Evolutionary conservation across 352 stramenopile genomes (phyloP).

Genomic region (Globisporangium paddicum): DNA sequence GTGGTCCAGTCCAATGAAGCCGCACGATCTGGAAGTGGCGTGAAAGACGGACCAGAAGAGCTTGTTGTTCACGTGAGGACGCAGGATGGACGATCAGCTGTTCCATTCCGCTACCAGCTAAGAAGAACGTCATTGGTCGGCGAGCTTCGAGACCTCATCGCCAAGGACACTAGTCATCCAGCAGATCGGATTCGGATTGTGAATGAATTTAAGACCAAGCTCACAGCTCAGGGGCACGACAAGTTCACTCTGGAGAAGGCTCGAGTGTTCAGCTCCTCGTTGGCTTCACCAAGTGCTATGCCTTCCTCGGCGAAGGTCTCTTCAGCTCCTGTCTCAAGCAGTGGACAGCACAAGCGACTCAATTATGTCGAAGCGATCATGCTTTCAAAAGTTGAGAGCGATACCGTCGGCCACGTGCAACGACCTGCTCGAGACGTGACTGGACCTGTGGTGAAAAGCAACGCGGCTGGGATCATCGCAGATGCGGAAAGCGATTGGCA

Average conservation of each 20-base stretch:
- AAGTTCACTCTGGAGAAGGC: slow-evolving; percentile 71
- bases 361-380: slow-evolving; percentile 53
- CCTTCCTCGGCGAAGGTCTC: slow-evolving; percentile 17
- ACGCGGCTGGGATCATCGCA: slow-evolving; percentile 28
- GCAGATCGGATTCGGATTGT: slow-evolving; percentile 61
- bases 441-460: slow-evolving; percentile 5
- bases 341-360: slow-evolving; percentile 13
- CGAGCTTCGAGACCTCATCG: slow-evolving; percentile 58
- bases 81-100: slow-evolving; percentile 52
- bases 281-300: slow-evolving; percentile 5
- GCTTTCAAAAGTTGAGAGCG: slow-evolving; percentile 60
- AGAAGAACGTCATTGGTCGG: slow-evolving; percentile 49
- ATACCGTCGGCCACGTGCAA: slow-evolving; percentile 49
- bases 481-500: slow-evolving; percentile 62
- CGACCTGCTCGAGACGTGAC: slow-evolving; percentile 29
- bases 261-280: slow-evolving; percentile 33
- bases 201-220: slow-evolving; percentile 65
- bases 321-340: slow-evolving; percentile 25
- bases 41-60: slow-evolving; percentile 38
- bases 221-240: slow-evolving; percentile 59
- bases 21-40: not conserved
- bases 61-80: slow-evolving; percentile 66
- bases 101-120: slow-evolving; percentile 59
- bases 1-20: slow-evolving; percentile 25
- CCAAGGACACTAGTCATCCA: slow-evolving; percentile 57